A percentile compares a stretch with the other conserved stretches of the same genome.
These are phyloP conservation scores for Prunus padus DNA, from an alignment of 306 rosid species.

Conservation along the genomic window DNA sequence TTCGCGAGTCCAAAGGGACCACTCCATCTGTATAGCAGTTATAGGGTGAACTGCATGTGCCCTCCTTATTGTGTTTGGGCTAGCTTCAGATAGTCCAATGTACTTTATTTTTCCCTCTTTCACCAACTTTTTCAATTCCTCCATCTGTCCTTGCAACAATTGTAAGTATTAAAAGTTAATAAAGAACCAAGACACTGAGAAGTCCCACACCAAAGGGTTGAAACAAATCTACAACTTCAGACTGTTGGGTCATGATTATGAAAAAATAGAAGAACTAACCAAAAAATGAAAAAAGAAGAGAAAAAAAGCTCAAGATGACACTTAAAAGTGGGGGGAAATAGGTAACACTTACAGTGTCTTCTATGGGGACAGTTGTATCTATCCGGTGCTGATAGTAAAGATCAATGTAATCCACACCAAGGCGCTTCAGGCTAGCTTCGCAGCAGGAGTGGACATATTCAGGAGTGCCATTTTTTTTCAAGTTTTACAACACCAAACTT, in stretches of 20 bases:
- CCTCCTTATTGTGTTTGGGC: conserved; percentile 58
- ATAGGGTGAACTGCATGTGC: conserved; percentile 83
- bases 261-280: no score
- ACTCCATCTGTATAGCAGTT: conserved; percentile 68
- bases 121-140: conserved; percentile 29
- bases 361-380: conserved; percentile 67
- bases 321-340: background rate
- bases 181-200: background rate
- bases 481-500: conserved; percentile 57
- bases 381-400: conserved; percentile 74
- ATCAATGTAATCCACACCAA: conserved; percentile 69
- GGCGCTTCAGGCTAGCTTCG: conserved; percentile 70
- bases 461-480: conserved; percentile 50
- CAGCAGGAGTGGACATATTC: conserved; percentile 67
- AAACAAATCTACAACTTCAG: background rate
- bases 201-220: no score
- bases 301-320: no score
- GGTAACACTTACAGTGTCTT: conserved; percentile 60
- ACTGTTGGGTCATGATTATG: background rate
- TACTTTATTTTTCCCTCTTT: conserved; percentile 64
- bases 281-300: background rate
- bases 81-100: conserved; percentile 69
- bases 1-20: conserved; percentile 76
- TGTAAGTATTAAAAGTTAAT: background rate
- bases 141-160: conserved; percentile 1